These are phyloP conservation scores for Cladosporium colombiae DNA, from an alignment of 2,329 filamentous ascomycete species.

Conservation along the genomic window DNA sequence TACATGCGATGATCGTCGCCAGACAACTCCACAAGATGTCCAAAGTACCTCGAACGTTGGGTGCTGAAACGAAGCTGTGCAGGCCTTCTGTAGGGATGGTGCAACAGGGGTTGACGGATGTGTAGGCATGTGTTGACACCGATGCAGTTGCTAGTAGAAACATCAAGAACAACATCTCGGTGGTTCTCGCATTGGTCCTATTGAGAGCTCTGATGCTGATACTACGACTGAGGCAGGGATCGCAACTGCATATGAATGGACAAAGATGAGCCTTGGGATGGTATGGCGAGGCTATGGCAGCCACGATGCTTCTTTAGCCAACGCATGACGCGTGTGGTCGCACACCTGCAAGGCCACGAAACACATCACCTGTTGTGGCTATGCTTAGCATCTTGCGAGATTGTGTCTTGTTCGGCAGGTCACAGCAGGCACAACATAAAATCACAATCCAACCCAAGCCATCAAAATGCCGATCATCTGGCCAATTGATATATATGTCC, in stretches of 20 bases:
- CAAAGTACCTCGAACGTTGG: constrained; percentile 33
- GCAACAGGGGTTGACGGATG: constrained; percentile 5
- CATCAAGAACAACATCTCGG: not conserved
- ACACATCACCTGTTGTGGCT: constrained; percentile 7
- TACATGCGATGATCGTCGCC: constrained; percentile 34
- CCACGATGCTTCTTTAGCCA: not conserved
- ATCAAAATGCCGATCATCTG: not conserved
- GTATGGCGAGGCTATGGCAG: not conserved
- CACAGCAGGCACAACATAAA: not conserved
- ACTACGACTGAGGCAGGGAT: not conserved
- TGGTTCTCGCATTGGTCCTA: not conserved
- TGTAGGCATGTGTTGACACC: not conserved
- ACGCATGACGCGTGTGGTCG: not conserved
- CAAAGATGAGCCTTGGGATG: not conserved
- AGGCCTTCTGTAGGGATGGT: constrained; percentile 7
- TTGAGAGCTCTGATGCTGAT: not conserved
- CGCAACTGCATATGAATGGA: too few relatives aligned
- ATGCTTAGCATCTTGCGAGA: not conserved
- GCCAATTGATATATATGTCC: not conserved
- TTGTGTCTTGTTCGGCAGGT: not conserved
- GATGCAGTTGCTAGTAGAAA: not conserved
- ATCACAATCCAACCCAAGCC: not conserved
- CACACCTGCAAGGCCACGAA: not conserved
- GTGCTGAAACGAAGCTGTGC: constrained; percentile 15
- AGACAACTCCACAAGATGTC: constrained; percentile 41